Conservation (phyloP, 352 stramenopile genomes). For the Bremia lactucae region DNA sequence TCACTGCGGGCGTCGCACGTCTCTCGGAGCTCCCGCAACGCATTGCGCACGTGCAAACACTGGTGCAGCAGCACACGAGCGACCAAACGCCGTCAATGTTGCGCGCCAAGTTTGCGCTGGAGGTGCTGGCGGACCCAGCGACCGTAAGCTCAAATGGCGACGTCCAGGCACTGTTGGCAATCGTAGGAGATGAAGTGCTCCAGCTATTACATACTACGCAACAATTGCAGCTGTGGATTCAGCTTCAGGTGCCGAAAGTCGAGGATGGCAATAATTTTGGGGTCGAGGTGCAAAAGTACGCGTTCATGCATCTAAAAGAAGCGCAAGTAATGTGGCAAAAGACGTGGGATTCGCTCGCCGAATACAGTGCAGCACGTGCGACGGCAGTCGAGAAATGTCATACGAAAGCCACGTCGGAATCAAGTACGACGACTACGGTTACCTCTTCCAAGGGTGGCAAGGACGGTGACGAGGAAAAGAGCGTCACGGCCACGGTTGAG, state of each 20-base stretch:
- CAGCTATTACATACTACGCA: conserved; percentile 33
- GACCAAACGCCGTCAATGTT: conserved; percentile 33
- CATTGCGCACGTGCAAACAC: conserved; percentile 28
- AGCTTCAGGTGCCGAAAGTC: conserved; percentile 63
- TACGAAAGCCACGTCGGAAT: conserved; percentile 49
- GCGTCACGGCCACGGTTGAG: conserved; percentile 40
- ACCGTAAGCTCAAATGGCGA: conserved; percentile 30
- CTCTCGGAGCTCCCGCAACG: conserved; percentile 41
- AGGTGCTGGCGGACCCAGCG: conserved; percentile 18
- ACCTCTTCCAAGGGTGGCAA: conserved; percentile 52
- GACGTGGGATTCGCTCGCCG: conserved; percentile 54
- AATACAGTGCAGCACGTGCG: conserved; percentile 59
- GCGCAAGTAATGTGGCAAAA: conserved; percentile 60
- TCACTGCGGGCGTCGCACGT: conserved; percentile 25
- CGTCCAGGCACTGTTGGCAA: conserved; percentile 27
- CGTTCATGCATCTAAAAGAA: conserved; percentile 59
- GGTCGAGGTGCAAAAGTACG: conserved; percentile 77
- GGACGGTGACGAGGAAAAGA: conserved; percentile 65
- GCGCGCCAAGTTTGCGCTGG: conserved; percentile 25
- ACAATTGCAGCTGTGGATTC: conserved; percentile 60
- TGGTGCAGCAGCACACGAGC: conserved; percentile 35
- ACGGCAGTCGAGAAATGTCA: conserved; percentile 65
- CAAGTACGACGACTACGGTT: conserved; percentile 41
- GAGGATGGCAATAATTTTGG: conserved; percentile 84
- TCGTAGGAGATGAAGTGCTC: conserved; percentile 49